These are phyloP conservation scores for Rhodotorula sp. DNA, from an alignment of 1,284 basidiomycete genomes.

Conservation along the genomic window DNA sequence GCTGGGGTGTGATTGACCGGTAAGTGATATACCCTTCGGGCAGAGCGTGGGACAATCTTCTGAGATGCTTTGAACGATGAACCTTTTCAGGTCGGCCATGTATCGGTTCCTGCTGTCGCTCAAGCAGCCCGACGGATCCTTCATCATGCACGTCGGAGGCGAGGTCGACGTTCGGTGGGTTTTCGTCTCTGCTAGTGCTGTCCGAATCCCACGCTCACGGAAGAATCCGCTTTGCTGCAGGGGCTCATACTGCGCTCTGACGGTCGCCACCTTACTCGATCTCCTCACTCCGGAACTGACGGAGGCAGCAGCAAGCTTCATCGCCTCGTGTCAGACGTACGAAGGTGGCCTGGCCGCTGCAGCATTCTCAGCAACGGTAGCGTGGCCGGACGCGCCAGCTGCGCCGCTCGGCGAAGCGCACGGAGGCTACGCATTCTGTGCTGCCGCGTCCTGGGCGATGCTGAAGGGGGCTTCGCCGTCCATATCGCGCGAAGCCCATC, in stretches of 20 bases:
- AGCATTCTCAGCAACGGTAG: conserved; percentile 52
- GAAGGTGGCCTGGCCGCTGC: conserved; percentile 92
- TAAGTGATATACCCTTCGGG: conserved; percentile 6
- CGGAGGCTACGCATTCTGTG: conserved; percentile 95
- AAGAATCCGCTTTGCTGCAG: conserved; percentile 48
- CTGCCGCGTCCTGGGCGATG: conserved; percentile 78
- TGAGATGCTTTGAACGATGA: not conserved
- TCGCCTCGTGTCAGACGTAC: conserved; percentile 81
- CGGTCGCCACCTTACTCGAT: conserved; percentile 68
- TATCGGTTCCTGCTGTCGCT: conserved; percentile 89
- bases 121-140: conserved; percentile 92
- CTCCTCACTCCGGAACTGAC: conserved; percentile 85
- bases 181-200: conserved; percentile 13
- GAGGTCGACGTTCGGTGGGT: conserved; percentile 88
- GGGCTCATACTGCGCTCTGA: conserved; percentile 72
- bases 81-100: conserved; percentile 62
- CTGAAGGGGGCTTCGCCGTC: conserved; percentile 48
- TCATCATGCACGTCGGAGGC: conserved; percentile 79
- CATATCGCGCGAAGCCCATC: conserved; percentile 51
- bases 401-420: conserved; percentile 84
- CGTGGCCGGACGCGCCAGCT: conserved; percentile 50
- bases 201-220: not conserved
- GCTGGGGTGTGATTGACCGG: conserved; percentile 51
- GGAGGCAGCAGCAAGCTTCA: conserved; percentile 53
- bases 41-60: not conserved